phyloP scores from a whole-genome alignment of 2,329 filamentous ascomycete species.

The Diaporthe destruens region DNA sequence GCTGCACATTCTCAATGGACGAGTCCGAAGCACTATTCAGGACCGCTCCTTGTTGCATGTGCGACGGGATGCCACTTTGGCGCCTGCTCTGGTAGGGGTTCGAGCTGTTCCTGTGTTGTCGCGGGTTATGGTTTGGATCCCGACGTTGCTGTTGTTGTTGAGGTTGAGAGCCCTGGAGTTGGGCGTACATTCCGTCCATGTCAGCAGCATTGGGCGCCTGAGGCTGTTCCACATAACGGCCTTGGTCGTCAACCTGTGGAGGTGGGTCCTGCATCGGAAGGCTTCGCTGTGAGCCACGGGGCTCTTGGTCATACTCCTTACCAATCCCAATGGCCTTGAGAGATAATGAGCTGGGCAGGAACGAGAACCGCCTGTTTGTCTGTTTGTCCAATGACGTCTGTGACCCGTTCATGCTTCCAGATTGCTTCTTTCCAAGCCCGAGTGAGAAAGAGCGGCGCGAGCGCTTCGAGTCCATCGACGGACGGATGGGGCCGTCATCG shows the following conservation, averaged over 20 bases:
- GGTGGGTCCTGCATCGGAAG: conserved; percentile 64
- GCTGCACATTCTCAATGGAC: conserved; percentile 62
- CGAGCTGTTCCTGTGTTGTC: conserved; percentile 58
- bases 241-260: conserved; percentile 53
- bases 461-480: conserved; percentile 77
- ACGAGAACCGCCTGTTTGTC: conserved; percentile 73
- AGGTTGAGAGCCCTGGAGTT: conserved; percentile 47
- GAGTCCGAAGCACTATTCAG: conserved; percentile 67
- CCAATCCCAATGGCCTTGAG: conserved; percentile 73
- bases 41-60: conserved; percentile 61
- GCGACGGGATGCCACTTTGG: conserved; percentile 53
- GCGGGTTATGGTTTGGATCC: conserved; percentile 50
- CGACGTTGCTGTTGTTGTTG: conserved; percentile 40
- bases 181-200: conserved; percentile 51
- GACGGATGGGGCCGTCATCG: conserved; percentile 66
- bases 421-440: conserved; percentile 77
- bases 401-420: conserved; percentile 73
- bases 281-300: conserved; percentile 65
- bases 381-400: conserved; percentile 69
- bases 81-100: conserved; percentile 55
- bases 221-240: conserved; percentile 51
- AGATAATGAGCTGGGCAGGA: conserved; percentile 75
- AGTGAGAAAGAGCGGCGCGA: conserved; percentile 79
- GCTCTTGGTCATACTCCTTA: conserved; percentile 63
- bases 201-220: conserved; percentile 47